These are phyloP conservation scores for Lobosporangium transversale DNA, from an alignment of 192 early-diverging fungal genomes.

Conservation along the genomic window DNA sequence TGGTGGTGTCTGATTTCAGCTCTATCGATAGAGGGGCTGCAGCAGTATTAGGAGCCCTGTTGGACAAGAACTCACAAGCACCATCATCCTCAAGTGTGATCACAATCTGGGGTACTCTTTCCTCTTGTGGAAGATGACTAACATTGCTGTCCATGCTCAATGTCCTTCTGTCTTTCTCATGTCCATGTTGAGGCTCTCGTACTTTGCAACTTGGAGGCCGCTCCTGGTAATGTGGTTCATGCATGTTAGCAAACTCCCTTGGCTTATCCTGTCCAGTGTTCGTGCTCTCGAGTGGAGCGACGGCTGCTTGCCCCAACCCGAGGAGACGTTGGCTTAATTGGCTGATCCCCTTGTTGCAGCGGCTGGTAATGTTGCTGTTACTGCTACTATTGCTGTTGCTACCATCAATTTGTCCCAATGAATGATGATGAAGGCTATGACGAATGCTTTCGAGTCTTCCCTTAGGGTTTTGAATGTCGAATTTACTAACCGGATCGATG, in stretches of 20 bases:
- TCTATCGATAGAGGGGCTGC: no score
- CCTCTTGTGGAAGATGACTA: conserved; percentile 9
- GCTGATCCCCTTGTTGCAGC: neutral
- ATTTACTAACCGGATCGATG: conserved; percentile 15
- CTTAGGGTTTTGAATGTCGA: conserved; percentile 37
- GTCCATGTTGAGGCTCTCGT: neutral
- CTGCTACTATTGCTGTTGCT: neutral
- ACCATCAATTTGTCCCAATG: neutral
- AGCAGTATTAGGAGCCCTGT: neutral
- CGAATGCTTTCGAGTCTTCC: conserved; percentile 8
- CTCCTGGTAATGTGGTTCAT: neutral
- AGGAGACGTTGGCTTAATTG: conserved; percentile 19
- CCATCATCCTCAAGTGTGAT: conserved; percentile 34
- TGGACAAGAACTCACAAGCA: neutral
- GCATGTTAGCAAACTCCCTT: neutral
- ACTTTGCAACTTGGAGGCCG: neutral
- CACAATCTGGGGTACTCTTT: conserved; percentile 31
- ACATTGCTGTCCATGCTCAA: conserved; percentile 5
- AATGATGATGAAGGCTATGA: neutral
- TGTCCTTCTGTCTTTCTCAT: neutral
- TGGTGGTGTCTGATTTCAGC: no score
- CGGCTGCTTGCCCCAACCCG: neutral
- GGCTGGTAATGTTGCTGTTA: no score
- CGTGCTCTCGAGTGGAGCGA: neutral
- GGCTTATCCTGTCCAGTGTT: neutral